These are phyloP conservation scores for Aegilops umbellulata DNA, from an alignment of 176 grass and related monocot species.

Conservation along the genomic window DNA sequence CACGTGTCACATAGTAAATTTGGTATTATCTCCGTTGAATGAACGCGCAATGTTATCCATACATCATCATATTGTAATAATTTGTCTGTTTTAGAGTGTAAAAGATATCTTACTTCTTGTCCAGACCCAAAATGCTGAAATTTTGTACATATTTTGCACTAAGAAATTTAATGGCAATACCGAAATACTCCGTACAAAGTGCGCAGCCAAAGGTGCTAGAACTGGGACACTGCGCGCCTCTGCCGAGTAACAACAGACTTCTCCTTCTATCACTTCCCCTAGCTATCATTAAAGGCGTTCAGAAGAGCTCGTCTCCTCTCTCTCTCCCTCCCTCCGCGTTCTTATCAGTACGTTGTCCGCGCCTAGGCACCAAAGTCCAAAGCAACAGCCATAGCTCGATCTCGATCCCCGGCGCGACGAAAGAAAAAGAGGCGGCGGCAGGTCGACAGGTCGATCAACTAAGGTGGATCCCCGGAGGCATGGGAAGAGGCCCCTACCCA, in stretches of 20 bases:
- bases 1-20: too few relatives aligned
- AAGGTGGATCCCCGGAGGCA: slow-evolving; percentile 81
- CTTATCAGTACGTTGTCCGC: slow-evolving; percentile 25
- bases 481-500: slow-evolving; percentile 89
- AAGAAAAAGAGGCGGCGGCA: not conserved
- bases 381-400: not conserved
- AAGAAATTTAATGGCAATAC: too few relatives aligned
- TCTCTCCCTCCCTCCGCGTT: slow-evolving; percentile 25
- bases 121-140: too few relatives aligned
- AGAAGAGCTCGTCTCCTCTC: not conserved
- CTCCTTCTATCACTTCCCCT: not conserved
- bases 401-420: not conserved
- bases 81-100: too few relatives aligned
- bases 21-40: too few relatives aligned
- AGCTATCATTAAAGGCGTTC: slow-evolving; percentile 8
- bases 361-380: slow-evolving; percentile 19
- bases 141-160: too few relatives aligned
- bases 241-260: not conserved
- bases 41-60: too few relatives aligned
- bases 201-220: slow-evolving; percentile 7
- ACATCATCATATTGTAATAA: too few relatives aligned
- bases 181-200: not conserved
- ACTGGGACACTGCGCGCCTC: not conserved
- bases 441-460: slow-evolving; percentile 11
- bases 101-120: too few relatives aligned